Conservation (phyloP, 192 early-diverging fungal genomes). For the Dispira simplex region DNA sequence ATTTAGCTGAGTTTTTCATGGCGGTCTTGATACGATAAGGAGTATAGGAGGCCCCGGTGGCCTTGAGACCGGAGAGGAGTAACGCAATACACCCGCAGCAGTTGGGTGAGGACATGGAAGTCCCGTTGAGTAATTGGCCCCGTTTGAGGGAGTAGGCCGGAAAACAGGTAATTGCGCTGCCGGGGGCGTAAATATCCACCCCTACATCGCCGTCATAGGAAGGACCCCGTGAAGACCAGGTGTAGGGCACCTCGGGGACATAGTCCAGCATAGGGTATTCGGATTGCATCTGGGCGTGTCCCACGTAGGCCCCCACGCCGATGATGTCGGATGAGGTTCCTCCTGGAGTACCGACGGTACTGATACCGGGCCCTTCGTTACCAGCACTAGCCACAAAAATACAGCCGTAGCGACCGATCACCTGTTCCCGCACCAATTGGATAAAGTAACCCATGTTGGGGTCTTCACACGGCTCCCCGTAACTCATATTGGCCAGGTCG, state of each 20-base stretch:
- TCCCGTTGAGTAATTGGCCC: slow-evolving; percentile 77
- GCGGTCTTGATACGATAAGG: slow-evolving; percentile 77
- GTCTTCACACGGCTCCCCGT: slow-evolving; percentile 61
- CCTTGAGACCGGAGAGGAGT: slow-evolving; percentile 77
- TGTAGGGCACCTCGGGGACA: slow-evolving; percentile 64
- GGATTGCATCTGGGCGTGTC: slow-evolving; percentile 66
- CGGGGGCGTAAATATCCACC: slow-evolving; percentile 70
- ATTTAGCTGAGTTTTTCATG: slow-evolving; percentile 52
- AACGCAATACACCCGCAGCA: slow-evolving; percentile 75
- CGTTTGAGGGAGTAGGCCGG: slow-evolving; percentile 63
- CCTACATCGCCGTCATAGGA: slow-evolving; percentile 71
- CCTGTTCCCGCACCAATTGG: slow-evolving; percentile 63
- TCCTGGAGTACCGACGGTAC: slow-evolving; percentile 73
- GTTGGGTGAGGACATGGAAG: slow-evolving; percentile 89
- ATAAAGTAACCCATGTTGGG: slow-evolving; percentile 69
- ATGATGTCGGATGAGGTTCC: slow-evolving; percentile 59
- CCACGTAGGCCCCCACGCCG: slow-evolving; percentile 84
- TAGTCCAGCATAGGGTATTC: slow-evolving; percentile 72
- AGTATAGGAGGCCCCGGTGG: slow-evolving; percentile 40
- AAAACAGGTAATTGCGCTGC: slow-evolving; percentile 81
- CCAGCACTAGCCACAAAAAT: slow-evolving; percentile 83
- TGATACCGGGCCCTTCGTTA: slow-evolving; percentile 82
- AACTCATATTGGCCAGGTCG: slow-evolving; percentile 77
- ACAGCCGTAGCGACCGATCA: slow-evolving; percentile 63
- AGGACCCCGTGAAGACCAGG: slow-evolving; percentile 84